Base-by-base conservation (phyloP, 2,329 filamentous ascomycete genomes). In the Hyphodiscus sp. region DNA sequence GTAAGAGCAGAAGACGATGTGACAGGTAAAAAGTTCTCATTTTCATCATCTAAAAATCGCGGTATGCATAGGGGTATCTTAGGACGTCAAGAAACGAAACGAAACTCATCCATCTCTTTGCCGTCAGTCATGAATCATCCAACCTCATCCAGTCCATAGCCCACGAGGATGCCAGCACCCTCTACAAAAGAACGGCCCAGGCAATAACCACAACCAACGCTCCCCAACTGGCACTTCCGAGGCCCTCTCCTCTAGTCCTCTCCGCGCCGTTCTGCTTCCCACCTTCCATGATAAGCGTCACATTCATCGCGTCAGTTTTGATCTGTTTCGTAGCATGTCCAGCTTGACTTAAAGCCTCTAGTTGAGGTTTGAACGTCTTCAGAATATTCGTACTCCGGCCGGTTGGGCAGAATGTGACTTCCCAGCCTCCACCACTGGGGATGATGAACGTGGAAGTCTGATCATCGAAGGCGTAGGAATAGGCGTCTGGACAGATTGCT, bases 401-500 rank as follows among this genome's bases (percentile, higher is more conserved):
- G 13, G 65, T 66, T 1, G 89, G 89, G 67, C 89, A 94, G 68
- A 94, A 89, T 10, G 87, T 77, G 15, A 94, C 77, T 67, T 91
- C 82, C 75, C 87, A 94, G 0, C 87, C 87, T 20, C 85, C 87
- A 18, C 89, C 88, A 11, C 69, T 74, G 2, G 82, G 81, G 38
- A 85, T 74, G 61, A 82, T 81, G 61, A 85, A 85, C 0, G 81
- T 85, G 16, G 77, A 80, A 29, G 73, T 72, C 56, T 74, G 71
- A 63, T 83, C 79, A 60, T 82, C 78, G 68, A 81, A 82, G 49
- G 86, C 84, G 67, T 81, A 95, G 64, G 85, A 89, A 71, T 94
- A 95, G 2, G 89, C 89, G 70, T 95, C 89, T 0, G 89, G 89
- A 66, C 89, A 95, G 13, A 92, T 78, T 2, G 71, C 72, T 73